Evolutionary conservation across 306 rosid genomes (phyloP), one percentile per base, ranked within the genome.

Genomic region (Comarum palustre): DNA sequence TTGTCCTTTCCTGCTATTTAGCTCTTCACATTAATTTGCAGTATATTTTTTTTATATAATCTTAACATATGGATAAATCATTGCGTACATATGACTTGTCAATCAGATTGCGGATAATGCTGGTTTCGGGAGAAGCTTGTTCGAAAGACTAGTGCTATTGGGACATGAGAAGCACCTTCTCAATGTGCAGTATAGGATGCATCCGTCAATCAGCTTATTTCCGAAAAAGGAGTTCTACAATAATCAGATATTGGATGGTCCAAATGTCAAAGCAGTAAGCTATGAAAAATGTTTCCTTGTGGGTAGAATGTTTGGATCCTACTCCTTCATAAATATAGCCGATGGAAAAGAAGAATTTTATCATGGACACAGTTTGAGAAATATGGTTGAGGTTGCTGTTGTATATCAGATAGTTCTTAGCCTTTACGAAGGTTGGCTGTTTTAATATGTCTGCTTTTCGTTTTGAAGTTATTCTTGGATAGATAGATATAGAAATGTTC

Each of bases 351-450:
- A 83, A 68, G 78, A 75, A 20, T 17, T 68, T 1, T 81, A 68
- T 13, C 74, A 46, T 22, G 61, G 61, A 34, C 69, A 38, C 57
- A 83, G 86, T 24, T 20, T 0, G 34, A 62, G 42, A 74, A 86
- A 89, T 71, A 70, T 48, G 48, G 78, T 84, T 55, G 91, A 89
- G 75, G 88, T 77, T 66, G 86, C 81, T 34, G 84, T 69, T 39
- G 70, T 86, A 17, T 71, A 54, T 2, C 77, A 89, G 68, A 84
- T 89, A 13, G 57, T 89, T 43, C 67, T 52, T 45, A 74, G 78
- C n/a, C 95, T 89, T 16, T 29, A 82, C 42, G 73, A 80, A 73
- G 79, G 91, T 68, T 15, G 8, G 27, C 46, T 10, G 0, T 31
- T 0, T 59, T 7, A 17, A 48, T 48, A 7, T 47, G 55, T 48